Evolutionary conservation across 2,329 filamentous ascomycete genomes (phyloP), one percentile per base, ranked within the genome.

Genomic region (Botrytis cinerea): DNA sequence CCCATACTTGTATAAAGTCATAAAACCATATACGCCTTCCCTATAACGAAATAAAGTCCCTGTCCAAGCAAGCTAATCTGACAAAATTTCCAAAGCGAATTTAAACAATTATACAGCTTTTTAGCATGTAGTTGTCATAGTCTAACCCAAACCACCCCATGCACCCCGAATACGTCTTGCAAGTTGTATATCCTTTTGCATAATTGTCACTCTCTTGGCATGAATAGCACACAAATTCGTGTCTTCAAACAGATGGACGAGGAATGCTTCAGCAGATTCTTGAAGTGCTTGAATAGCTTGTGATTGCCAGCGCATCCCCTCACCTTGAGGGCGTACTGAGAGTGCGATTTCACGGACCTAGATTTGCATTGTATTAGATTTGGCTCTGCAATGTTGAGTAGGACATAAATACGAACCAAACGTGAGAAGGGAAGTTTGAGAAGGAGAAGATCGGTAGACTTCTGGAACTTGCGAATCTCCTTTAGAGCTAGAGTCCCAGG

Each of bases 181-280:
- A 75, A 98, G 88, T 84, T 98, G 95, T 79, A 99, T 97, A 83
- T 98, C 96, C 85, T 97, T 97, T 83, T 96, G 94, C 93, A 97
- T 95, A 79, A 98, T 97, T 57, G 95, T 98, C 71, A 98, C 94
- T 82, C 95, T 88, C 86, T 97, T 98, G 75, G 95, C 96, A 84
- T 98, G 95, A 79, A 98, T 95, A 76, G 95, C 96, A 84, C 95
- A 98, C 60, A 98, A 88, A 84, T 98, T 98, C 77, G 93, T 93
- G 83, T 97, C 94, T 82, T 98, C 95, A 81, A 98, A 98, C n/a
- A 98, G 86, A 81, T 97, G 95, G 74, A 98, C 93, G 78, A 98
- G 87, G 83, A 97, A 98, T 8, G 95, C 95, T 85, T 98, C 95
- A n/a, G 95, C 90, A 22, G 95, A 94, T 86, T 98, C 95, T 84